Evolutionary conservation across 257 asterid species (phyloP), one percentile per base, ranked within the genome.

Genomic region (Coffea eugenioides): DNA sequence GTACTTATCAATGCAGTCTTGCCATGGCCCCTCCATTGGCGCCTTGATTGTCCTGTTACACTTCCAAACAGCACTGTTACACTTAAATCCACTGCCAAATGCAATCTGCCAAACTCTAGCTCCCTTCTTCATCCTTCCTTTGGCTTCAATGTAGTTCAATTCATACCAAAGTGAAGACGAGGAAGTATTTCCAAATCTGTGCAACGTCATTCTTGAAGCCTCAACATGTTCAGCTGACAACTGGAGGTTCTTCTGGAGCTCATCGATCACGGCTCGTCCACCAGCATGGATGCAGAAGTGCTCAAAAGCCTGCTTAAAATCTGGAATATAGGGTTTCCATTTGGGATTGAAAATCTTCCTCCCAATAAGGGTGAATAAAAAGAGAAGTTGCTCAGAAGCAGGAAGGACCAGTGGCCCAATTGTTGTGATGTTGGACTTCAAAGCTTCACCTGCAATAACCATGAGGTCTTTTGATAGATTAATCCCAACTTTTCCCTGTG

Each of bases 261-360:
- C 98, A 74, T 94, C 98, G 77, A 94, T 94, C 46, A 94, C 97
- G 21, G 98, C 98, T 20, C 98, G 64, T 0, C 97, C 97, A 0
- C 97, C 97, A 2, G 97, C 97, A 78, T 93, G 97, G 72, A 93
- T 93, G 69, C 97, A 93, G 68, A 93, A 93, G 73, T 93, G 97
- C 73, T 93, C 98, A 68, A 93, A 90, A 0, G 98, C 97, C 69
- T 86, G 91, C 21, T 92, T 93, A 86, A 93, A 93, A 48, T 93
- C 98, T 0, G 98, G 98, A 2, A 94, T 94, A 62, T 92, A 94
- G 4, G 98, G 91, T 68, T 92, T 94, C 98, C 97, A 94, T 64
- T 87, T 94, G 0, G 97, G 95, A 51, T 90, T 94, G 77, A 94
- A 91, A 5, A 91, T 90, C 46, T 94, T 94, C 80, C 98, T 74